A percentile compares a stretch with the other conserved stretches of the same genome.
phyloP scores from a whole-genome alignment of 768 basidiomycete species.

The Leccinum incarnatum region DNA sequence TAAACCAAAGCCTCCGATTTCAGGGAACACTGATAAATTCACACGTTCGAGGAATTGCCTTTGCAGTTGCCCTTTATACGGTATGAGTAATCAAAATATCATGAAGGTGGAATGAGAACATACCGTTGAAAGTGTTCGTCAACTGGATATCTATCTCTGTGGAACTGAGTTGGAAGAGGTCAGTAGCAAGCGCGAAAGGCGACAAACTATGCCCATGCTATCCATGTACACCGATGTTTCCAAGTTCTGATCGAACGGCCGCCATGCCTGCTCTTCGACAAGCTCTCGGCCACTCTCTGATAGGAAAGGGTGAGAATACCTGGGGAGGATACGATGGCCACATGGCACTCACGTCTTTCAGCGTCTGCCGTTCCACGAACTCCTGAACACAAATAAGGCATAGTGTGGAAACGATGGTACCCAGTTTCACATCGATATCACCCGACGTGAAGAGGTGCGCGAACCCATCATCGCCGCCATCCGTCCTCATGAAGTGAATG shows the following conservation, averaged over 20 bases:
- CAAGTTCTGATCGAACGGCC: slow-evolving; percentile 83
- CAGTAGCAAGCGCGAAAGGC: slow-evolving; percentile 1
- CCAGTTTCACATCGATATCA: slow-evolving; percentile 27
- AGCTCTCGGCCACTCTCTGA: slow-evolving; percentile 73
- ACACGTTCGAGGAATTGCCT: slow-evolving; percentile 37
- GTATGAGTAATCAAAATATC: not conserved
- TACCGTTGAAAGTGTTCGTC: slow-evolving; percentile 92
- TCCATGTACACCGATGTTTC: slow-evolving; percentile 74
- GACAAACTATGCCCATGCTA: slow-evolving; percentile 45
- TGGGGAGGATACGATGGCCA: not conserved
- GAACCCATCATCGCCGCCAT: slow-evolving; percentile 41
- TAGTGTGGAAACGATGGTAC: not conserved
- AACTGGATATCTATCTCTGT: slow-evolving; percentile 76
- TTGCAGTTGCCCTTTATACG: slow-evolving; percentile 70
- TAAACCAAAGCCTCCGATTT: slow-evolving; percentile 90
- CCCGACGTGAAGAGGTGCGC: slow-evolving; percentile 36
- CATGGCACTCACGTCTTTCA: slow-evolving; percentile 61
- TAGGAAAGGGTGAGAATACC: not conserved
- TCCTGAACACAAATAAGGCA: slow-evolving; percentile 46
- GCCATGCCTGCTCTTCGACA: slow-evolving; percentile 88
- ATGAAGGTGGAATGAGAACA: slow-evolving; percentile 13
- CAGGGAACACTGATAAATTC: not conserved
- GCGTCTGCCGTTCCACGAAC: slow-evolving; percentile 87
- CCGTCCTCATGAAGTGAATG: slow-evolving; percentile 69
- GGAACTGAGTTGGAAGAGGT: slow-evolving; percentile 47